phyloP scores from a whole-genome alignment of 2,329 filamentous ascomycete genomes.

The Calonectria fujianensis region DNA sequence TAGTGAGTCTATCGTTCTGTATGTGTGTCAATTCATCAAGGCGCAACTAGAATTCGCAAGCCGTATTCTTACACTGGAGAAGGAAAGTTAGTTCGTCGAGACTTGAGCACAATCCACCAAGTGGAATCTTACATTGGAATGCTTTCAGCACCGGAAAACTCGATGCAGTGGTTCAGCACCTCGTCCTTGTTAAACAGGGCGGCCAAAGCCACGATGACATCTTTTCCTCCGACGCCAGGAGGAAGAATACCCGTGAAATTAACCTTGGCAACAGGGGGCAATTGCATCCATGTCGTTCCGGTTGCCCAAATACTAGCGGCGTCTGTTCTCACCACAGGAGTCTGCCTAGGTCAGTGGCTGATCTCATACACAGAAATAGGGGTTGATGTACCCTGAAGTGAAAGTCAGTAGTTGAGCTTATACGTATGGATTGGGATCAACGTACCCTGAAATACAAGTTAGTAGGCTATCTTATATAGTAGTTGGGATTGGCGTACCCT shows the following conservation, averaged over 20 bases:
- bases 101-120: no score
- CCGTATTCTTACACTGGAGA: no score
- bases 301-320: conserved; percentile 92
- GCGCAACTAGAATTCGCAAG: no score
- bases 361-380: no score
- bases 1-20: conserved; percentile 81
- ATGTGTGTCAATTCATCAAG: no score
- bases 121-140: conserved; percentile 70
- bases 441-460: no score
- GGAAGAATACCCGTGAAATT: conserved; percentile 86
- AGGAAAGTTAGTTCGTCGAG: no score
- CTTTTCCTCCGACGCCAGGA: conserved; percentile 90
- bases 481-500: no score
- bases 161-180: conserved; percentile 92
- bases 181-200: conserved; percentile 91
- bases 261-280: conserved; percentile 88
- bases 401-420: no score
- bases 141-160: conserved; percentile 88
- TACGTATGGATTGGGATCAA: no score
- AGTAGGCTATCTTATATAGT: no score
- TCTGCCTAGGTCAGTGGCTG: conserved; percentile 57
- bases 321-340: conserved; percentile 90
- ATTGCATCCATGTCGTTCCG: conserved; percentile 89
- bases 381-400: no score
- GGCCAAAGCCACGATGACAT: conserved; percentile 93